These are phyloP conservation scores for Microbotryum silenes-acaulis DNA, from an alignment of 1,284 basidiomycete genomes.

Conservation along the genomic window DNA sequence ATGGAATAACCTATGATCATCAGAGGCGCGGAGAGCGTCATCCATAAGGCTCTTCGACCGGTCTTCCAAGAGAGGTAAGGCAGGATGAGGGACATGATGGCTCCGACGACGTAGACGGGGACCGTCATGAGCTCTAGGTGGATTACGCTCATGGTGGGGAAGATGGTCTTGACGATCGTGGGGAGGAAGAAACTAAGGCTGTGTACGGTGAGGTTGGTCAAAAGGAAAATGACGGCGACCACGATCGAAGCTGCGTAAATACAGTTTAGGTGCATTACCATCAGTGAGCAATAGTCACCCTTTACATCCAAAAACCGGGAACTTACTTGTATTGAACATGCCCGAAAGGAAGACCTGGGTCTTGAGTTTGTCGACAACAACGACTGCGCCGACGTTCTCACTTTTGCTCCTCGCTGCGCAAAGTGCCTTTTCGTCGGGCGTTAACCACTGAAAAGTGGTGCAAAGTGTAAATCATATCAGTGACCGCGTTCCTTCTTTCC, in stretches of 20 bases:
- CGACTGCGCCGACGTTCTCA: slow-evolving; percentile 36
- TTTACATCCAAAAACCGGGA: too few relatives aligned
- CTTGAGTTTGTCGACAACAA: slow-evolving; percentile 33
- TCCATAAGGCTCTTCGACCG: slow-evolving; percentile 28
- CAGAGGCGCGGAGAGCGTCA: slow-evolving; percentile 25
- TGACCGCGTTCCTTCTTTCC: too few relatives aligned
- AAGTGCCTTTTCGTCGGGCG: slow-evolving; percentile 13
- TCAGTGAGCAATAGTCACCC: too few relatives aligned
- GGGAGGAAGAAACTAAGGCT: slow-evolving; percentile 37
- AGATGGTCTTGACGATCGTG: slow-evolving; percentile 37
- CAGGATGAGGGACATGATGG: slow-evolving; percentile 32
- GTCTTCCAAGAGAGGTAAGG: slow-evolving; percentile 36
- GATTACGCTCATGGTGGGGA: slow-evolving; percentile 34
- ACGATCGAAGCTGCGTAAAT: slow-evolving; percentile 22
- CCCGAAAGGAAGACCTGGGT: slow-evolving; percentile 22
- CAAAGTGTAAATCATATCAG: too few relatives aligned
- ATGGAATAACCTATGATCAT: slow-evolving; percentile 39
- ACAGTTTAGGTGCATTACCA: too few relatives aligned
- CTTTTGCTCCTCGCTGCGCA: slow-evolving; percentile 35
- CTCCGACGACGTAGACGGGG: slow-evolving; percentile 39
- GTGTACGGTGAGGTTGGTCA: slow-evolving; percentile 39
- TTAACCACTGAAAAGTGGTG: too few relatives aligned
- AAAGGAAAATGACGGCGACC: slow-evolving; percentile 37
- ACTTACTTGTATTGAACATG: slow-evolving; percentile 30
- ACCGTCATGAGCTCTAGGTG: slow-evolving; percentile 40